phyloP scores from a whole-genome alignment of 441 rosid species.

The Lagerstroemia fauriei region DNA sequence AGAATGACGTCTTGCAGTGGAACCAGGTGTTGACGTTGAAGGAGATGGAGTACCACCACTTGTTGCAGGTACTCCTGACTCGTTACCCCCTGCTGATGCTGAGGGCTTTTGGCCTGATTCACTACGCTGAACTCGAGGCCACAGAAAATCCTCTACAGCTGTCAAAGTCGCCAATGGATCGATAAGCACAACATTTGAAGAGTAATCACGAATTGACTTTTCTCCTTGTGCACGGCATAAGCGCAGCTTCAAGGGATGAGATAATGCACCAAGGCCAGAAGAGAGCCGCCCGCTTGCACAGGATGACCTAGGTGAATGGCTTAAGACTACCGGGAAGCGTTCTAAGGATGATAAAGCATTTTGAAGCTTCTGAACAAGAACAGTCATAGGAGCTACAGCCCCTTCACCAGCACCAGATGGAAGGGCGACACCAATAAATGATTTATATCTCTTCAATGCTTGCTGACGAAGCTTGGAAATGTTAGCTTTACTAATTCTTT shows the following conservation, averaged over 20 bases:
- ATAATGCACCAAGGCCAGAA: constrained; percentile 89
- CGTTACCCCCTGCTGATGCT: constrained; percentile 67
- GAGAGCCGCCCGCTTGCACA: constrained; percentile 92
- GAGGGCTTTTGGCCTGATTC: constrained; percentile 79
- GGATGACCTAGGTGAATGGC: constrained; percentile 88
- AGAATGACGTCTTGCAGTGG: constrained; percentile 68
- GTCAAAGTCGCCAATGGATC: constrained; percentile 98
- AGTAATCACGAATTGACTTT: constrained; percentile 91
- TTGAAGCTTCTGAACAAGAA: constrained; percentile 96
- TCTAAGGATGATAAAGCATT: constrained; percentile 90
- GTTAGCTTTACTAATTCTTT: constrained; percentile 72
- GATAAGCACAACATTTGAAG: constrained; percentile 88
- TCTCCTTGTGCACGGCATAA: constrained; percentile 96
- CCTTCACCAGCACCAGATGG: constrained; percentile 57
- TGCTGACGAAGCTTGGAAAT: constrained; percentile 83
- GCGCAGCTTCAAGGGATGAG: constrained; percentile 95
- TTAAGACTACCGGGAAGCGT: constrained; percentile 94
- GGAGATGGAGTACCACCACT: constrained; percentile 83
- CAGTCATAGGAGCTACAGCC: constrained; percentile 64
- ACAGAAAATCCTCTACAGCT: constrained; percentile 93
- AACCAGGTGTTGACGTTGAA: constrained; percentile 69
- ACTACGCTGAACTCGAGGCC: constrained; percentile 94
- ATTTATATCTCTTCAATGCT: constrained; percentile 75
- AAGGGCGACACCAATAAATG: constrained; percentile 77
- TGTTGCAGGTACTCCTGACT: constrained; percentile 56